Percentiles rank a stretch among this genome's conserved stretches.
phyloP scores from a whole-genome alignment of 2,329 filamentous ascomycete genomes.

The Aspergillus tanneri region DNA sequence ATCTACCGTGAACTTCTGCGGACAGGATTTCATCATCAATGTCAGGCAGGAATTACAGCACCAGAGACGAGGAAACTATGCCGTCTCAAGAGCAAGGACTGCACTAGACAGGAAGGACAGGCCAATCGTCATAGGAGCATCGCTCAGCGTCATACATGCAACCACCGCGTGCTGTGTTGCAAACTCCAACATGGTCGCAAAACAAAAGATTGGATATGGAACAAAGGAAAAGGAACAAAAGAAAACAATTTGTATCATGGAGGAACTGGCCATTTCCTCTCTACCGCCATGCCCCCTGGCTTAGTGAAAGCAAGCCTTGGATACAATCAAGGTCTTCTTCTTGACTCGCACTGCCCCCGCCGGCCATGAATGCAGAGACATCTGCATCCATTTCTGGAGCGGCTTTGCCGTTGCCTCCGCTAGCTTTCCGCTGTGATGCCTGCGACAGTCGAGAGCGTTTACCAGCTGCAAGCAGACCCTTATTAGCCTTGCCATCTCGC shows the following conservation, averaged over 20 bases:
- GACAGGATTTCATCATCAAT: slow-evolving; percentile 13
- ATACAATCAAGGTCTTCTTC: slow-evolving; percentile 83
- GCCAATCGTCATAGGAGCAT: slow-evolving; percentile 24
- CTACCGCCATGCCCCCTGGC: slow-evolving; percentile 85
- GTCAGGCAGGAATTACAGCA: slow-evolving; percentile 4
- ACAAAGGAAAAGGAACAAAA: slow-evolving; percentile 28
- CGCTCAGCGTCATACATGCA: slow-evolving; percentile 25
- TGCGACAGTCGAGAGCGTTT: slow-evolving; percentile 30
- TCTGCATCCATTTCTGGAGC: slow-evolving; percentile 57
- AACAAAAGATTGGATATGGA: slow-evolving; percentile 20
- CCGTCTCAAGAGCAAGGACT: slow-evolving; percentile 5
- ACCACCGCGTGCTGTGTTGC: slow-evolving; percentile 32
- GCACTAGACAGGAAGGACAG: slow-evolving; percentile 8
- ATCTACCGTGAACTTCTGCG: background rate
- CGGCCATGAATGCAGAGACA: slow-evolving; percentile 73
- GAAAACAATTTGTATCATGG: slow-evolving; percentile 20
- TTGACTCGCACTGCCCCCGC: slow-evolving; percentile 58
- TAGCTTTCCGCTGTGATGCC: slow-evolving; percentile 20
- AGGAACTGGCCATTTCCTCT: slow-evolving; percentile 1
- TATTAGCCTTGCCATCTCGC: slow-evolving; percentile 26
- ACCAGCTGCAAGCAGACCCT: slow-evolving; percentile 23
- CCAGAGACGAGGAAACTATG: too few relatives aligned
- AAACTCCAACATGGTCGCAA: slow-evolving; percentile 25
- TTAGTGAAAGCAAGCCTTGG: slow-evolving; percentile 81
- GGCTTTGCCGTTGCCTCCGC: slow-evolving; percentile 39